Evolutionary conservation across 768 basidiomycete genomes (phyloP), one percentile per base, ranked within the genome.

Genomic region (Tulasnella sp.): DNA sequence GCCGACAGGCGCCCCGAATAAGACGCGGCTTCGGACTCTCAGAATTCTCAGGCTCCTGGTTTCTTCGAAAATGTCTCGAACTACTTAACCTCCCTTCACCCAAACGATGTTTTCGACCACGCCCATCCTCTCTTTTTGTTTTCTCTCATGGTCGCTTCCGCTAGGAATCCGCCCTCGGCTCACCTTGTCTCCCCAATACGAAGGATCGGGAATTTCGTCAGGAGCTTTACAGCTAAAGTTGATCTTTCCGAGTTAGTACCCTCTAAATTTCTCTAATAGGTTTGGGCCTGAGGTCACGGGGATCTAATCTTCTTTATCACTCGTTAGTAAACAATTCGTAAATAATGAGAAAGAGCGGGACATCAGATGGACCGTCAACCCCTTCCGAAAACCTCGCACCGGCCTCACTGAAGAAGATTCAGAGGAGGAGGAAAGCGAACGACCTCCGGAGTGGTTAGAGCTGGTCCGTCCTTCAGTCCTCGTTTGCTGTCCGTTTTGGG

Each of bases 381-480:
- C 61, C 26, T 67, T 67, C 61, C 61, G 29, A 67, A 11, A 26
- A 67, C 32, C 26, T n/a, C 55, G n/a, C 44, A 26, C 5, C 23
- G 26, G 61, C 13, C 37, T 15, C n/a, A 18, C 44, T 16, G 44
- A 44, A 7, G 16, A 16, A 32, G 71, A 40, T 32, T 0, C 3
- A 42, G n/a, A 42, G 32, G 46, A 37, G 37, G 26, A 26, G 32
- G 39, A 73, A 48, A 35, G 35, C 5, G 35, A 35, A 35, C 9
- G 39, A 23, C 71, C 71, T 42, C 71, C 71, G 11, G 71, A 42
- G 23, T 73, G 71, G 71, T 11, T 73, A 29, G 71, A 73, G 46
- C 71, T 73, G n/a, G 71, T 73, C n/a, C 40, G 71, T 35, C 16
- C 51, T n/a, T 51, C 7, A 3, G n/a, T 51, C 51, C 6, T n/a